These are phyloP conservation scores for Leccinum variicolor DNA, from an alignment of 768 basidiomycete genomes.

Conservation along the genomic window DNA sequence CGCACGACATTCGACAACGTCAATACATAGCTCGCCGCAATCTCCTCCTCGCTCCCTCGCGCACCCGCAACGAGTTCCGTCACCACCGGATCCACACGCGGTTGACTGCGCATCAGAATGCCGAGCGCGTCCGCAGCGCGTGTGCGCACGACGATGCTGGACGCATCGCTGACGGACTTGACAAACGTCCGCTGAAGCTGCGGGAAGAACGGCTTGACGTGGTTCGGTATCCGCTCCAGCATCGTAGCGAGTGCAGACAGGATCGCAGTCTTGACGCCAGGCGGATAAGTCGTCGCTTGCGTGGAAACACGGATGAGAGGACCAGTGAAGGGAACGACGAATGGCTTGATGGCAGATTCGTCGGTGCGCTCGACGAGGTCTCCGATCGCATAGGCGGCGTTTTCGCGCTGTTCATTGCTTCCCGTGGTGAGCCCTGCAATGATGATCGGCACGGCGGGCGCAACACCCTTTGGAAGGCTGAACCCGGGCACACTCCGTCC, in stretches of 20 bases:
- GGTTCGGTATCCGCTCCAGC: constrained; percentile 79
- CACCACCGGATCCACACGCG: constrained; percentile 90
- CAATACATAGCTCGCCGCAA: constrained; percentile 71
- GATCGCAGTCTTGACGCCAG: constrained; percentile 91
- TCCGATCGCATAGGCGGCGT: constrained; percentile 94
- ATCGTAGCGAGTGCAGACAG: constrained; percentile 81
- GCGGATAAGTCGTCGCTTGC: constrained; percentile 84
- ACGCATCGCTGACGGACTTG: constrained; percentile 82
- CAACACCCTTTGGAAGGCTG: constrained; percentile 77
- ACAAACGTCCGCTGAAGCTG: constrained; percentile 96
- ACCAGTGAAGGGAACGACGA: constrained; percentile 92
- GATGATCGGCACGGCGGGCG: constrained; percentile 81
- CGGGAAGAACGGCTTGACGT: constrained; percentile 98
- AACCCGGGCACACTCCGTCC: constrained; percentile 83
- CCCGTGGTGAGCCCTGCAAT: constrained; percentile 92
- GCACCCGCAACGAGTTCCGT: constrained; percentile 75
- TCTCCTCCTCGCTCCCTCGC: constrained; percentile 59
- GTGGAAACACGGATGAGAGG: constrained; percentile 94
- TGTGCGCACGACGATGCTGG: constrained; percentile 73
- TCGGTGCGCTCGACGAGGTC: constrained; percentile 90
- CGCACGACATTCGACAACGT: constrained; percentile 75
- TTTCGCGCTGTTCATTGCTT: constrained; percentile 92
- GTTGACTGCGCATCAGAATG: constrained; percentile 84
- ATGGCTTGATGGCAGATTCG: constrained; percentile 86
- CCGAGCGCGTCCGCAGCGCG: constrained; percentile 85